phyloP scores from a whole-genome alignment of 148 eudicot genomes.

The Cornus controversa region DNA sequence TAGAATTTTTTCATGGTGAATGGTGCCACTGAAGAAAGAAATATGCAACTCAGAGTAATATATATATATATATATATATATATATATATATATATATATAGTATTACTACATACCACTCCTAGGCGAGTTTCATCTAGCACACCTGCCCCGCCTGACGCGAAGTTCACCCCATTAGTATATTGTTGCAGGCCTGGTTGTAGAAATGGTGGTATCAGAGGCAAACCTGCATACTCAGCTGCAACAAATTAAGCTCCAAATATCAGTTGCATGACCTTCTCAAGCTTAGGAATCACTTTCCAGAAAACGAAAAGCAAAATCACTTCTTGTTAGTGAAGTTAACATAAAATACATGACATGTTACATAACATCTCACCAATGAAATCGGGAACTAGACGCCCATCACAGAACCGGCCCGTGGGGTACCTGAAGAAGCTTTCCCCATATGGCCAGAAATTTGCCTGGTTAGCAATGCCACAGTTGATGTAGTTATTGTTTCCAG shows the following conservation, averaged over 20 bases:
- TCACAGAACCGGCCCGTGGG: slow-evolving; percentile 76
- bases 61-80: no score
- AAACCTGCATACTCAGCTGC: slow-evolving; percentile 48
- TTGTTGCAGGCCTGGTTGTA: slow-evolving; percentile 30
- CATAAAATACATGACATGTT: no score
- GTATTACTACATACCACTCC: slow-evolving; percentile 39
- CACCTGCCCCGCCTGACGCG: slow-evolving; percentile 64
- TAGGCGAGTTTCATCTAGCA: slow-evolving; percentile 39
- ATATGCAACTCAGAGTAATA: neutral
- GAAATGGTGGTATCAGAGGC: slow-evolving; percentile 38
- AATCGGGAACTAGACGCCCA: slow-evolving; percentile 75
- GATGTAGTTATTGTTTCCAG: slow-evolving; percentile 45
- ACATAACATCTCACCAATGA: slow-evolving; percentile 40
- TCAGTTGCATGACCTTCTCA: no score
- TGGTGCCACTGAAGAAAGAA: no score
- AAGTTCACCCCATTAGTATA: slow-evolving; percentile 41
- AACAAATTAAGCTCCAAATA: no score
- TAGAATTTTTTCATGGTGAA: neutral
- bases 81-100: no score
- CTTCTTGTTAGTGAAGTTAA: no score
- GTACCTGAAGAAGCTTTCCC: slow-evolving; percentile 43
- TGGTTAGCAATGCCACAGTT: slow-evolving; percentile 28
- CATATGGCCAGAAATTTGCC: slow-evolving; percentile 71
- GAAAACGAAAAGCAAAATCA: no score
- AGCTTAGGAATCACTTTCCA: no score